phyloP scores from a whole-genome alignment of 306 rosid species.

The Lagenaria siceraria region DNA sequence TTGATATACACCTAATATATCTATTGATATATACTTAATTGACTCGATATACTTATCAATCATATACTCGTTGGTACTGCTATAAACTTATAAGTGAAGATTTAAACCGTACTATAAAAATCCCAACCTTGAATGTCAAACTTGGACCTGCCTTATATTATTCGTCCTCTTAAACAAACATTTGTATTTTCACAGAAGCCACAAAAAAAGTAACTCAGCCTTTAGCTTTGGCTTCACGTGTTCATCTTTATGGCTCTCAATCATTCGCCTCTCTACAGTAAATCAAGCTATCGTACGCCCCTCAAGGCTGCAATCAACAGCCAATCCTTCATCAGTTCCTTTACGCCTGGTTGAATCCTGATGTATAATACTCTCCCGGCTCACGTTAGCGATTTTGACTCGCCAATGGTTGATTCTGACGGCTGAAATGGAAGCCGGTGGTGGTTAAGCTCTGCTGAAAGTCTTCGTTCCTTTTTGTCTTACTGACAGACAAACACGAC shows the following conservation, averaged over 20 bases:
- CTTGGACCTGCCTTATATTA: background rate
- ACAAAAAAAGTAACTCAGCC: background rate
- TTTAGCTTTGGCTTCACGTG: conserved; percentile 1
- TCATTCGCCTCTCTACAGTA: background rate
- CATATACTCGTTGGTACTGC: too few species aligned
- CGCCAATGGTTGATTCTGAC: background rate
- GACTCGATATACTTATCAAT: too few species aligned
- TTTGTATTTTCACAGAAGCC: background rate
- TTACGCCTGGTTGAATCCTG: background rate
- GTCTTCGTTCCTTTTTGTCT: background rate
- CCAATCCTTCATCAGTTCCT: background rate
- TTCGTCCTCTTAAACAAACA: background rate
- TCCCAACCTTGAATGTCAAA: too few species aligned
- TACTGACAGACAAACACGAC: background rate
- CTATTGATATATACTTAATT: too few species aligned
- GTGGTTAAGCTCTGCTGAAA: background rate
- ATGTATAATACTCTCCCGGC: background rate
- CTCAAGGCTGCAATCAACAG: background rate
- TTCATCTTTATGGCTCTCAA: background rate
- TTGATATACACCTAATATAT: too few species aligned
- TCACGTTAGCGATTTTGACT: background rate
- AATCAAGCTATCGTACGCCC: background rate
- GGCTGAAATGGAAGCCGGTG: background rate
- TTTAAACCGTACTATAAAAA: too few species aligned
- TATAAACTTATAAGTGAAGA: too few species aligned